A percentile compares a stretch with the other conserved stretches of the same genome.
Conservation (phyloP, 2,329 filamentous ascomycete genomes). For the Fusarium stilboides region DNA sequence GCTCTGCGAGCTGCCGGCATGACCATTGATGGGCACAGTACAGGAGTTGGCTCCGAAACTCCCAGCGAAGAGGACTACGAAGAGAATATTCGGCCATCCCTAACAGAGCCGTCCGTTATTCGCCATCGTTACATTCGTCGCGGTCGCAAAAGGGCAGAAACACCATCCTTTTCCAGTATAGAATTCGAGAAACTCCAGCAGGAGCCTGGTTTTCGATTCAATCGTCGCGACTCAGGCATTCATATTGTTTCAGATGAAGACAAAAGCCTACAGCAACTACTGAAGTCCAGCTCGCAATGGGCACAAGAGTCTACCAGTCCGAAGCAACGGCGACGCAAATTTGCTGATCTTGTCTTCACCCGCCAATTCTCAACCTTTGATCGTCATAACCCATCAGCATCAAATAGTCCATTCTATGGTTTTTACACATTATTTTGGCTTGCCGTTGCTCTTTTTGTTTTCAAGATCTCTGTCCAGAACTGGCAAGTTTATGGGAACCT, state of each 20-base stretch:
- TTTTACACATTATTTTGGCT: conserved; percentile 88
- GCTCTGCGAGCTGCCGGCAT: conserved; percentile 49
- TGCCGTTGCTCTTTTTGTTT: conserved; percentile 74
- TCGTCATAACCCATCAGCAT: conserved; percentile 74
- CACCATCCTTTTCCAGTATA: conserved; percentile 21
- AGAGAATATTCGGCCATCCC: conserved; percentile 53
- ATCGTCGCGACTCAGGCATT: conserved; percentile 46
- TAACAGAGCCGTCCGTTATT: conserved; percentile 37
- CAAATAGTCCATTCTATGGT: conserved; percentile 80
- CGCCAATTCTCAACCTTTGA: conserved; percentile 82
- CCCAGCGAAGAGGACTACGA: conserved; percentile 65
- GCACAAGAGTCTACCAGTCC: conserved; percentile 39
- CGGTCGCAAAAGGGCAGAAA: conserved; percentile 10
- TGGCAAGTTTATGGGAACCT: conserved; percentile 78
- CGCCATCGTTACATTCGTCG: conserved; percentile 36
- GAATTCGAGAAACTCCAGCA: conserved; percentile 20
- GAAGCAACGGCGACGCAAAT: conserved; percentile 47
- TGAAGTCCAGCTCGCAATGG: conserved; percentile 47
- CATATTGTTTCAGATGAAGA: conserved; percentile 52
- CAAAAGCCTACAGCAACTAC: conserved; percentile 49
- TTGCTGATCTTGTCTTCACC: conserved; percentile 76
- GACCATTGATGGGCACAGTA: conserved; percentile 33
- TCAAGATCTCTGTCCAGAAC: conserved; percentile 78
- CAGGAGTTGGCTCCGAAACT: conserved; percentile 57
- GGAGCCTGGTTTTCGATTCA: conserved; percentile 30